Percentiles rank a stretch among this genome's conserved stretches.
Evolutionary conservation across 176 grass and related monocot species (phyloP).

Genomic region (Pontederia crassipes): DNA sequence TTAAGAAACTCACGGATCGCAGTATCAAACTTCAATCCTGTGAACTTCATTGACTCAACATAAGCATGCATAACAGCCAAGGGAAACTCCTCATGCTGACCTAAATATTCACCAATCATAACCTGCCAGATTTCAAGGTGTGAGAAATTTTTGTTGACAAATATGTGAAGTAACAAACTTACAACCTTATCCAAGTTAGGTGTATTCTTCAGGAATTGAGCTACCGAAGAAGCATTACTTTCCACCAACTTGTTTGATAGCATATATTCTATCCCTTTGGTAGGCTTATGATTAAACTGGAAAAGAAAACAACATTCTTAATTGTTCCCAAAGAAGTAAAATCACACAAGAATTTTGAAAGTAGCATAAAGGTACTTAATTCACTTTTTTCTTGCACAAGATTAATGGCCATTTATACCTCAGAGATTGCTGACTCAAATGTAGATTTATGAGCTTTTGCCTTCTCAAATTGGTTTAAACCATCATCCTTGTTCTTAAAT

Average conservation of each 20-base stretch:
- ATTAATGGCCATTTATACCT: constrained; percentile 40
- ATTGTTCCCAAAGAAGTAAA: not conserved
- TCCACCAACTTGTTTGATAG: constrained; percentile 86
- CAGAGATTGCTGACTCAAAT: constrained; percentile 77
- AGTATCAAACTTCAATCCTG: constrained; percentile 79
- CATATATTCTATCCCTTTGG: constrained; percentile 77
- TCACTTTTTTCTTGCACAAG: not conserved
- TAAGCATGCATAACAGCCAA: constrained; percentile 98
- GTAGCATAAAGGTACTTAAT: constrained; percentile 4
- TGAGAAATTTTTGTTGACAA: constrained; percentile 18
- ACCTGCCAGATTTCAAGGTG: constrained; percentile 31
- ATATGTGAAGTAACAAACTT: constrained; percentile 2
- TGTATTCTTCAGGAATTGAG: constrained; percentile 81
- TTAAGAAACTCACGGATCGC: constrained; percentile 83
- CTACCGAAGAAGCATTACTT: constrained; percentile 50
- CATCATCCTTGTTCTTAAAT: constrained; percentile 55
- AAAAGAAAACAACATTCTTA: constrained; percentile 10
- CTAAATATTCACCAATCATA: constrained; percentile 99
- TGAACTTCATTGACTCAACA: constrained; percentile 92
- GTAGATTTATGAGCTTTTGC: constrained; percentile 97
- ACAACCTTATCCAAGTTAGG: constrained; percentile 82
- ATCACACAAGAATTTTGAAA: constrained; percentile 13
- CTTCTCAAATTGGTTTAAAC: constrained; percentile 79
- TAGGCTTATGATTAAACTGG: constrained; percentile 88
- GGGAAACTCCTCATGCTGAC: constrained; percentile 86